phyloP scores from a whole-genome alignment of 306 rosid genomes.

The Adenanthera pavonina region DNA sequence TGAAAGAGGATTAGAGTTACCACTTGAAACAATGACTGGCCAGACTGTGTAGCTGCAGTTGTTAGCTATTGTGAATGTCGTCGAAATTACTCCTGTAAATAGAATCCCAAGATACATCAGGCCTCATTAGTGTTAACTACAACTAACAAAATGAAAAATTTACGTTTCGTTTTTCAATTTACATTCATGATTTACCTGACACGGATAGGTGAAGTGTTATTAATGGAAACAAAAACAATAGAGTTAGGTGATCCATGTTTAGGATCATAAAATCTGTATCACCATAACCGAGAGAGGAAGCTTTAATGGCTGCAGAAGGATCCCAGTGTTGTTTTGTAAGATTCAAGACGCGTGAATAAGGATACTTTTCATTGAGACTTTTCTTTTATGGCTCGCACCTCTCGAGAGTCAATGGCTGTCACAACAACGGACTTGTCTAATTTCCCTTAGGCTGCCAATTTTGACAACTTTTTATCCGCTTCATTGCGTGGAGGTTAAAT shows the following conservation, averaged over 20 bases:
- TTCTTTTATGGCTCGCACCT: not conserved
- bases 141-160: not conserved
- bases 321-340: not conserved
- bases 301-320: not conserved
- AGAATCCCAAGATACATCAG: not conserved
- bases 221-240: constrained; percentile 42
- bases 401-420: not conserved
- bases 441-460: not conserved
- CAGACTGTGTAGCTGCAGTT: constrained; percentile 61
- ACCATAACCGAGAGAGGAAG: not conserved
- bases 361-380: not conserved
- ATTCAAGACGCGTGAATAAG: not conserved
- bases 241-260: constrained; percentile 44
- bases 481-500: no score
- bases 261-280: not conserved
- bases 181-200: constrained; percentile 38
- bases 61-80: not conserved
- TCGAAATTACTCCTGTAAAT: not conserved
- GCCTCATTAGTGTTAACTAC: not conserved
- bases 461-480: no score
- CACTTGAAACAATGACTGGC: constrained; percentile 81
- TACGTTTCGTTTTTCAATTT: not conserved
- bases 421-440: not conserved
- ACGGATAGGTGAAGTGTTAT: constrained; percentile 42
- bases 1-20: constrained; percentile 55